Evolutionary conservation across 2,329 filamentous ascomycete species (phyloP).

Genomic region (Fusarium chlamydosporum): DNA sequence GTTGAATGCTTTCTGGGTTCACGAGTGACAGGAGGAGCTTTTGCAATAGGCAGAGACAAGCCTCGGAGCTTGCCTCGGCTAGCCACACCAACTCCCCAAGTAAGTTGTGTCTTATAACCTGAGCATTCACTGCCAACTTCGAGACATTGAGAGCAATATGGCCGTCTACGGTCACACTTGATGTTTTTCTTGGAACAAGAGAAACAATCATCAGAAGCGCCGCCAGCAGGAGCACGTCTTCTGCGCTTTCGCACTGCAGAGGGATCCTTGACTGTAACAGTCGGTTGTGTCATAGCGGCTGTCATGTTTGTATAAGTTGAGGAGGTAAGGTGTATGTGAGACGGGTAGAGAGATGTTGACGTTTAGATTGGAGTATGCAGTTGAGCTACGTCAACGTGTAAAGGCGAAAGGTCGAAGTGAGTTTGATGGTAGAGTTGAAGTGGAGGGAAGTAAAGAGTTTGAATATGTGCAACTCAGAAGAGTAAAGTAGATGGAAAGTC

Average conservation of each 20-base stretch:
- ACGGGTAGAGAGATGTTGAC: constrained; percentile 23
- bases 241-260: constrained; percentile 77
- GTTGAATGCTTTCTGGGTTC: constrained; percentile 64
- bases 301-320: constrained; percentile 59
- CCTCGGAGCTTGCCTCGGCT: constrained; percentile 95
- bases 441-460: constrained; percentile 20
- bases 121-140: constrained; percentile 93
- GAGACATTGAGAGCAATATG: constrained; percentile 95
- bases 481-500: constrained; percentile 27
- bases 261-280: constrained; percentile 63
- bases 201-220: constrained; percentile 95
- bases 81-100: constrained; percentile 95
- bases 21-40: constrained; percentile 68
- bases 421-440: constrained; percentile 20
- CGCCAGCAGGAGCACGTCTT: constrained; percentile 88
- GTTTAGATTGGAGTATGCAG: constrained; percentile 16
- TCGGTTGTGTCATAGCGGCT: constrained; percentile 62
- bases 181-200: constrained; percentile 86
- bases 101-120: constrained; percentile 96
- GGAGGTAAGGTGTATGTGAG: constrained; percentile 18
- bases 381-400: constrained; percentile 33
- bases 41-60: constrained; percentile 80
- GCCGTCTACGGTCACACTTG: constrained; percentile 90
- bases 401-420: constrained; percentile 17
- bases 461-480: constrained; percentile 17